Base-by-base conservation (phyloP, 1,284 basidiomycete genomes). In the Entoloma clypeatum region DNA sequence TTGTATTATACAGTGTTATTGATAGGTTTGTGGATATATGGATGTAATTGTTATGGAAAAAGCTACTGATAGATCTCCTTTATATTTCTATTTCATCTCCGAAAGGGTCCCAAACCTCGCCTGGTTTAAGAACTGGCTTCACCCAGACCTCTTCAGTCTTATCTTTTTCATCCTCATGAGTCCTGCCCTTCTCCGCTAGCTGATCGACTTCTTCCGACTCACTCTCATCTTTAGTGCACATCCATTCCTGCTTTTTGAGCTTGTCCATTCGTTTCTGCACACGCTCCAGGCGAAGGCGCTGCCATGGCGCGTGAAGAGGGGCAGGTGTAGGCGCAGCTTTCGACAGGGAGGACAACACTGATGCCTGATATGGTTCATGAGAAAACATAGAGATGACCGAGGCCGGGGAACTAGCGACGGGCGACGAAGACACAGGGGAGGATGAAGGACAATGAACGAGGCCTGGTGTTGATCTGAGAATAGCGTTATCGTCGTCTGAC, bases 181-280 rank as follows among this genome's bases (percentile, higher is more conserved):
- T 14, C 19, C 48, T 43, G 6, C 41, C 39, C 23, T 50, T 49
- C 17, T 48, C 53, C 22, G 41, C 49, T 7, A 49, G 36, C 18
- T 52, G 43, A 35, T 50, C 51, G 5, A 49, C 43, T n/a, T 50
- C 54, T 27, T 59, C 53, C 28, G 54, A 54, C 10, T 51, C 53
- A 7, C 53, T 48, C 39, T 47, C 50, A 9, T 61, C 57, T 29
- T 41, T 33, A 7, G 30, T 54, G 34, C 54, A 56, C 41, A 60
- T 46, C 54, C 55, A 63, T n/a, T 49, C 52, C 35, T 52, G 55
- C 41, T 54, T 59, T 52, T 56, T 61, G 55, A 53, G 50, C 48
- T 51, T 59, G 31, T 58, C 59, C 47, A 68, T 52, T 43, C 56
- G 42, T 41, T 55, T 62, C 50, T 59, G 55, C 25, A 63, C 41